Evolutionary conservation across 2,329 filamentous ascomycete species (phyloP), one percentile per base, ranked within the genome.

Genomic region (Botryotinia narcissicola): DNA sequence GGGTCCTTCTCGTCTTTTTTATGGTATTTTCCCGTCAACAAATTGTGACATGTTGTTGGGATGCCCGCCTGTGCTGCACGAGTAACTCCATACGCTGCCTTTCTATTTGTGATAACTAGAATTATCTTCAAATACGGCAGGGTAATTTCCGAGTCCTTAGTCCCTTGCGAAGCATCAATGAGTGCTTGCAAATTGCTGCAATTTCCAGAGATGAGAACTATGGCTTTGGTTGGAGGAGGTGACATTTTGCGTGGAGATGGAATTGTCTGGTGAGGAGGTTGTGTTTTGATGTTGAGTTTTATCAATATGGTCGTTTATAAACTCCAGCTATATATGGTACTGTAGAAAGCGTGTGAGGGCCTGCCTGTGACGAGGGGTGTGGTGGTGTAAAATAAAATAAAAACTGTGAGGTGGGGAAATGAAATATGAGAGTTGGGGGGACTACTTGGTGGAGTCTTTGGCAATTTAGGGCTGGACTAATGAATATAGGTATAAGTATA

Each of bases 171-270:
- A 42, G 85, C 81, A 71, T 84, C 83, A 78, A 86, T 82, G 60
- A 93, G 86, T 76, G 91, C 90, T 85, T 93, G 91, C 1, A 94
- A 86, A 79, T 94, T 93, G 51, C 89, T 88, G 70, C 92, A 92
- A 77, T 87, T 89, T 80, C 91, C 89, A 62, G 89, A 91, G 78
- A 91, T 90, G 67, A 91, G 86, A 76, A 91, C 85, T 44, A 87
- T 88, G 75, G 90, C 83, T 76, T 77, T 81, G 10, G 79, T 81
- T 18, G 42, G n/a, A 51, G 77, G 78, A 51, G 70, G 74, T 44
- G 66, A 44, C 66, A 68, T 68, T 32, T 68, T 44, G 40, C 60
- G 35, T 68, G 20, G 16, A 25, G 20, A 22, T 29, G 16, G 51
- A 68, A 20, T 29, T 20, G 16, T 1, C 4, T n/a, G 64, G 35